phyloP scores from a whole-genome alignment of 345 rosid genomes.

The Conringia planisiliqua region DNA sequence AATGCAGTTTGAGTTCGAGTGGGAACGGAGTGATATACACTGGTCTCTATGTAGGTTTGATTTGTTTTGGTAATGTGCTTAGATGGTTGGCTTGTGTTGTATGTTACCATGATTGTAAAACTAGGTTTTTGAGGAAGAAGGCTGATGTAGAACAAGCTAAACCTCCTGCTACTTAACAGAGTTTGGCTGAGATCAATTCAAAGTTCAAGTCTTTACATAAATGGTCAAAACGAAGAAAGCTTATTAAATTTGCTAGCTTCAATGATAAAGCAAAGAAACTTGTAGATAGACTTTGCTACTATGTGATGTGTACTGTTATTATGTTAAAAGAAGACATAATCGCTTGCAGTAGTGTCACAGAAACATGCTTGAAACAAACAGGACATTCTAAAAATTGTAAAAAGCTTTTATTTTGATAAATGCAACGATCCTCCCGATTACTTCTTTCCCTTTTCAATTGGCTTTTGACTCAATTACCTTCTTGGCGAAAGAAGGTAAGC shows the following conservation, averaged over 20 bases:
- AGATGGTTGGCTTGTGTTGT: constrained; percentile 49
- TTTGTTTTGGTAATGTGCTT: constrained; percentile 31
- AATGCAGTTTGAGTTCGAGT: constrained; percentile 8
- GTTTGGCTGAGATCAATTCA: background rate
- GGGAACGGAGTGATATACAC: constrained; percentile 11
- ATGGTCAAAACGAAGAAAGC: background rate
- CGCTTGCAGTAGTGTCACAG: background rate
- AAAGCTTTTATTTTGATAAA: constrained; percentile 20
- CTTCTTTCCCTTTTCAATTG: constrained; percentile 12
- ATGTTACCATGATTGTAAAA: constrained; percentile 36
- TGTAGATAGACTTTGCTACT: background rate
- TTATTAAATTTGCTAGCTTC: background rate
- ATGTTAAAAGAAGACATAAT: constrained; percentile 13
- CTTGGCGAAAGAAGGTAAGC: constrained; percentile 58
- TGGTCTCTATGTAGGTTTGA: constrained; percentile 11
- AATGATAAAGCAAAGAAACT: background rate
- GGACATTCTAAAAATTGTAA: constrained; percentile 10
- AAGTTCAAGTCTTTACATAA: background rate
- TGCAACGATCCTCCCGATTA: background rate
- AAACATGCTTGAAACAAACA: constrained; percentile 24
- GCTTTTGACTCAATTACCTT: constrained; percentile 36
- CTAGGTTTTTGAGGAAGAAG: constrained; percentile 15
- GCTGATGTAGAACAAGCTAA: constrained; percentile 11
- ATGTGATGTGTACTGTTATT: constrained; percentile 3
- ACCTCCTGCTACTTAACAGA: background rate